A percentile compares a stretch with the other conserved stretches of the same genome.
Evolutionary conservation across 306 rosid species (phyloP).

Genomic region (Quercus berberidifolia): DNA sequence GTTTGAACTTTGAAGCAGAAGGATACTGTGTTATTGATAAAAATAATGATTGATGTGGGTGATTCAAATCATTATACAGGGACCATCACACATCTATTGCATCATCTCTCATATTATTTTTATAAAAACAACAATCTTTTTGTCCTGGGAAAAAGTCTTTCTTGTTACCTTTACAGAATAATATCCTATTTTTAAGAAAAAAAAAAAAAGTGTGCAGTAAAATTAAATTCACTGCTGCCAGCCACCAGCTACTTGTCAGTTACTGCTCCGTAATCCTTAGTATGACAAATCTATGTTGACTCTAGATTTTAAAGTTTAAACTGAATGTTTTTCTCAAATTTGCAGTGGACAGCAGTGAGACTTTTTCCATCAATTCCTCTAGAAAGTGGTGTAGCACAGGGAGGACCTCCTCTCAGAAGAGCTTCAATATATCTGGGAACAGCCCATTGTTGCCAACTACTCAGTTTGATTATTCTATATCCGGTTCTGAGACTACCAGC

Average conservation of each 20-base stretch:
- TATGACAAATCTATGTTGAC: background rate
- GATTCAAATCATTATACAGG: background rate
- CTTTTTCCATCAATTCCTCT: slow-evolving; percentile 34
- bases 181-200: background rate
- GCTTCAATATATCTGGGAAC: slow-evolving; percentile 37
- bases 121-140: background rate
- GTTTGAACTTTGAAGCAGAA: background rate
- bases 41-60: background rate
- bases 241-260: background rate
- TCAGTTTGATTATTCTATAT: slow-evolving; percentile 36
- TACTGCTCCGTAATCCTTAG: background rate
- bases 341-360: slow-evolving; percentile 34
- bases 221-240: slow-evolving; percentile 4
- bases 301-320: slow-evolving; percentile 23
- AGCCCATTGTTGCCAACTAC: slow-evolving; percentile 30
- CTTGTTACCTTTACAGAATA: background rate
- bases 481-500: slow-evolving; percentile 67
- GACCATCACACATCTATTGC: background rate
- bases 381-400: slow-evolving; percentile 28
- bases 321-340: slow-evolving; percentile 23
- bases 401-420: slow-evolving; percentile 41
- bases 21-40: background rate
- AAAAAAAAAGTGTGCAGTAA: background rate
- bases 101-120: background rate
- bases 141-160: background rate